Conservation (phyloP, 2,329 filamentous ascomycete species). For the Ophiostoma montium region DNA sequence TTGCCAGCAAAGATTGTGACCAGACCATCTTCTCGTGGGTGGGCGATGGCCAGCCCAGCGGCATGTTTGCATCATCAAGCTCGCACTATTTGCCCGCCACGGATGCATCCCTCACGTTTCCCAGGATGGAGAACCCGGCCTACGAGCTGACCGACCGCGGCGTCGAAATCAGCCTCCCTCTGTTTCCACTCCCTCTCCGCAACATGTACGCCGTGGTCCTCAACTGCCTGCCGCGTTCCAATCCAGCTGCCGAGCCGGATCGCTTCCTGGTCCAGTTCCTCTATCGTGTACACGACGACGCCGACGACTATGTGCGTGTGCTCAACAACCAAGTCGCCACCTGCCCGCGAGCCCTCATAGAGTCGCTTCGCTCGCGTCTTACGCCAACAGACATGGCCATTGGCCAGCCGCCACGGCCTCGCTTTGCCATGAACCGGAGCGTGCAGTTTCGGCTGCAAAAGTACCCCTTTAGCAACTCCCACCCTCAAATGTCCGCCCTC, state of each 20-base stretch:
- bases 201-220: neutral
- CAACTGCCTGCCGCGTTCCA: neutral
- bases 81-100: neutral
- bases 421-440: neutral
- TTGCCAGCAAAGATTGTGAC: slow-evolving; percentile 9
- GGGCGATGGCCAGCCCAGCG: neutral
- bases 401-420: neutral
- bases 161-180: neutral
- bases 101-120: neutral
- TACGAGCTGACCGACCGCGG: neutral
- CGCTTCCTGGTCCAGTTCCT: neutral
- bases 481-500: neutral
- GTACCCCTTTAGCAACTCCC: neutral
- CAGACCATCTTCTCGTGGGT: slow-evolving; percentile 15
- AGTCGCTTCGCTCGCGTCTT: neutral
- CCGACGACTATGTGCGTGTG: slow-evolving; percentile 1
- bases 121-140: neutral
- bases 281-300: neutral
- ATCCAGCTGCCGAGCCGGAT: neutral
- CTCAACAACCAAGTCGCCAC: neutral
- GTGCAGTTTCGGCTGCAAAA: neutral
- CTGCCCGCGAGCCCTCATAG: neutral
- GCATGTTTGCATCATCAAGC: neutral
- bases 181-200: neutral
- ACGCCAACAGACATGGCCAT: neutral